Evolutionary conservation across 352 stramenopile species (phyloP), one percentile per base, ranked within the genome.

Genomic region (Nothophytophthora sp.): DNA sequence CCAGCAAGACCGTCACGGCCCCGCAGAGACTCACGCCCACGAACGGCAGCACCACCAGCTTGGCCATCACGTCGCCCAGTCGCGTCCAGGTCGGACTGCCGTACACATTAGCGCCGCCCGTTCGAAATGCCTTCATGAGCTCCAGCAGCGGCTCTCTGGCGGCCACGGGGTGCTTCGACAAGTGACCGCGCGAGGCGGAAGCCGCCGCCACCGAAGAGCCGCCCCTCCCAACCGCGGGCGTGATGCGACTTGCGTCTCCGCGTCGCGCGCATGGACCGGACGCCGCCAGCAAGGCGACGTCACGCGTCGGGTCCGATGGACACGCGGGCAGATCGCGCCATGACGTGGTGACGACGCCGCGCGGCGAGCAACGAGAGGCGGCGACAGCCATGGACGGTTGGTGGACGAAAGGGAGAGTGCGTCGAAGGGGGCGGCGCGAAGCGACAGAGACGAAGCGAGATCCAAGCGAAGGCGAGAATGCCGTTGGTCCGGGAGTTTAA

Each of bases 1-100:
- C 65, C 42, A 86, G 51, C 38, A 77, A 24, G 20, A 82, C 41
- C 32, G 66, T 77, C 53, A 90, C 40, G 15, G 66, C 64, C 28
- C 76, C 77, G 61, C 76, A 88, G 13, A 90, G 48, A 56, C 72
- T 81, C 49, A 80, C 54, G 35, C 72, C 82, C 33, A 90, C 80
- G 43, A 88, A 60, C 1, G 80, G 75, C 33, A 90, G 55, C 48
- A 90, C 55, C 39, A 88, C 67, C 34, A 88, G 57, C 34, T 81
- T 75, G 30, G 69, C 62, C 32, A 83, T 41, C 5, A 70, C 58
- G 16, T 69, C 62, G 23, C 60, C 56, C 7, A 88, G 52, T 13
- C 45, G 45, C 50, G 48, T 42, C 27, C n/a, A n/a, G n/a, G n/a
- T n/a, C 34, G 27, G 2, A 56, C 20, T 34, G 53, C 15, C 24